Evolutionary conservation across 805 yeast genomes (phyloP).

Genomic region (Scheffersomyces lignosus): DNA sequence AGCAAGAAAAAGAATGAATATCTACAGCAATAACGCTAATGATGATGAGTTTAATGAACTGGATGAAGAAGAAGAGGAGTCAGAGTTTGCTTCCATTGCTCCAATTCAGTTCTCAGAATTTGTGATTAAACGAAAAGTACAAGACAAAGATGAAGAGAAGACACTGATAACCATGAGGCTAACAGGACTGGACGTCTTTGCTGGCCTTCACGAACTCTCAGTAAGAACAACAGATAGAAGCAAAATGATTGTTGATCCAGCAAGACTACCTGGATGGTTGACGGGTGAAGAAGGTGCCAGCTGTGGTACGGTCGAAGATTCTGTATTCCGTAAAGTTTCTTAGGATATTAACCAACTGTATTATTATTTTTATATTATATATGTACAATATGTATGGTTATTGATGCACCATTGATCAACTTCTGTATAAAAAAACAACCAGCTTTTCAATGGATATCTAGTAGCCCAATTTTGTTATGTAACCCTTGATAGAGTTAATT

Average conservation of each 20-base stretch:
- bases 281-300: conserved; percentile 69
- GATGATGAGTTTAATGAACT: conserved; percentile 19
- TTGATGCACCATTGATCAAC: too few relatives aligned
- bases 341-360: not conserved
- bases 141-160: conserved; percentile 8
- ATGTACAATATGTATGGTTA: too few relatives aligned
- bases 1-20: conserved; percentile 19
- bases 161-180: conserved; percentile 40
- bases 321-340: not conserved
- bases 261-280: conserved; percentile 70
- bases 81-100: conserved; percentile 51
- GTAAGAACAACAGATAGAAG: conserved; percentile 18
- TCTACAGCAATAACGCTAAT: conserved; percentile 5
- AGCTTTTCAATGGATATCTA: too few relatives aligned
- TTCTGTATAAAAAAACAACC: too few relatives aligned
- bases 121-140: conserved; percentile 32
- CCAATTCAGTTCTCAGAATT: conserved; percentile 59
- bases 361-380: too few relatives aligned
- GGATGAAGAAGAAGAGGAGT: conserved; percentile 17
- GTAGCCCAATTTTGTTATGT: conserved; percentile 28
- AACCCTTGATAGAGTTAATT: conserved; percentile 15
- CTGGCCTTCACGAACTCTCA: conserved; percentile 72
- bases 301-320: conserved; percentile 38
- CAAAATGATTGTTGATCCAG: conserved; percentile 49
- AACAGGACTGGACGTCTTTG: conserved; percentile 72